Percentiles rank a stretch among this genome's conserved stretches.
phyloP scores from a whole-genome alignment of 192 early-diverging fungal species.

The Coemansia umbellata region DNA sequence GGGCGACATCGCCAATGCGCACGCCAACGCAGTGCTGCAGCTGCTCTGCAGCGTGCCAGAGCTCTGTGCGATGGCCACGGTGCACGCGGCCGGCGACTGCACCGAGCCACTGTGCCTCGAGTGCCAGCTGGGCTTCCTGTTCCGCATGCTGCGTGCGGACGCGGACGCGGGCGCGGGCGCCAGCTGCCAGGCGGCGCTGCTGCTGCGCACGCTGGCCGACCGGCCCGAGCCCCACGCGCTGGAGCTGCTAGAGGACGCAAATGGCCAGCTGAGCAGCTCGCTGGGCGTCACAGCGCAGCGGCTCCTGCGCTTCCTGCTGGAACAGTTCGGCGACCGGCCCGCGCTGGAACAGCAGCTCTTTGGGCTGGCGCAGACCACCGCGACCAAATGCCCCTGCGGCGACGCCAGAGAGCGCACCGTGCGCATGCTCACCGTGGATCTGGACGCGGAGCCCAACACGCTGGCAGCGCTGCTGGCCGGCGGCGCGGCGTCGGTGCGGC shows the following conservation, averaged over 20 bases:
- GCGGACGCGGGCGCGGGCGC: slow-evolving; percentile 83
- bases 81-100: slow-evolving; percentile 69
- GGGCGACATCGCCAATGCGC: slow-evolving; percentile 84
- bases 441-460: slow-evolving; percentile 55
- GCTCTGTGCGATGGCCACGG: slow-evolving; percentile 64
- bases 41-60: slow-evolving; percentile 68
- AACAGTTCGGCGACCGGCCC: slow-evolving; percentile 81
- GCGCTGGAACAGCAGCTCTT: slow-evolving; percentile 7
- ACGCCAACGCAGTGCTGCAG: slow-evolving; percentile 89
- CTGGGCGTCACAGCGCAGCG: slow-evolving; percentile 80
- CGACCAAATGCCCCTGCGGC: slow-evolving; percentile 64
- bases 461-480: slow-evolving; percentile 43
- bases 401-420: slow-evolving; percentile 58
- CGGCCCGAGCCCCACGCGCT: slow-evolving; percentile 82
- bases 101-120: slow-evolving; percentile 72
- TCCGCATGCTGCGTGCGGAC: slow-evolving; percentile 78
- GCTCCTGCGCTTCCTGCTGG: slow-evolving; percentile 86
- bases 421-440: slow-evolving; percentile 79
- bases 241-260: slow-evolving; percentile 73
- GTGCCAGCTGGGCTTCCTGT: slow-evolving; percentile 93
- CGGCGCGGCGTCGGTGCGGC: slow-evolving; percentile 32
- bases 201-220: slow-evolving; percentile 77
- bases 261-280: slow-evolving; percentile 62
- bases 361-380: slow-evolving; percentile 29
- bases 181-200: slow-evolving; percentile 94